Base-by-base conservation (phyloP, 805 yeast genomes). In the Maudiozyma turicensis region DNA sequence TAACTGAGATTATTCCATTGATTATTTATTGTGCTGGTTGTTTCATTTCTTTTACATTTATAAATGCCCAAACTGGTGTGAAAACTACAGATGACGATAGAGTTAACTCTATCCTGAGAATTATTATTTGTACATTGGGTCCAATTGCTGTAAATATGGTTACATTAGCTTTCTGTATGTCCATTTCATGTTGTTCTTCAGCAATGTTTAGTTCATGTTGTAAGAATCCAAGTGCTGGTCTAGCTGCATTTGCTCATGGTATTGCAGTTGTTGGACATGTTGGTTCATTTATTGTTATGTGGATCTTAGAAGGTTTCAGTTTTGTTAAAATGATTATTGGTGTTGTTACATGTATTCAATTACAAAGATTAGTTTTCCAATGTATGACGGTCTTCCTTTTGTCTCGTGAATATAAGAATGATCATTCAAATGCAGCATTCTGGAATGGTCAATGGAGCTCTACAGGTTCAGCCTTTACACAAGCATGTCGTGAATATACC, bases 391-490 rank as follows among this genome's bases (percentile, higher is more conserved):
- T 84, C 47, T 68, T 80, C 54, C 73, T 82, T 70, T 74, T 93
- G 64, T 85, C 96, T 46, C 82, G 98, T 75, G 99, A 93, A 73
- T 88, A 87, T 76, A 88, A 88, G 81, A 86, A 86, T 60, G 97
- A 90, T 71, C 86, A 84, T 65, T 76, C 97, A 33, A 93, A 93
- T 73, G 84, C 93, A 59, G 97, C 99, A 15, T 93, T 95, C 91
- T 93, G 99, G 99, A 85, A 95, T 49, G 99, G 99, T 76, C 88
- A 88, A 71, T 93, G 99, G 99, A 87, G 89, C 69, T 89, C 93
- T 48, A 75, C 86, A 52, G 91, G 95, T 60, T 72, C 89, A 69
- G 95, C 96, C n/a, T 78, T 85, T 75, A 81, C 96, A 31, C 97
- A 91, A 74, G 97, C 98, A 51, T 65, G 84, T 46, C 86, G 99